Evolutionary conservation across 2,329 filamentous ascomycete species (phyloP), one percentile per base, ranked within the genome.

Genomic region (Hypoxylon sp.): DNA sequence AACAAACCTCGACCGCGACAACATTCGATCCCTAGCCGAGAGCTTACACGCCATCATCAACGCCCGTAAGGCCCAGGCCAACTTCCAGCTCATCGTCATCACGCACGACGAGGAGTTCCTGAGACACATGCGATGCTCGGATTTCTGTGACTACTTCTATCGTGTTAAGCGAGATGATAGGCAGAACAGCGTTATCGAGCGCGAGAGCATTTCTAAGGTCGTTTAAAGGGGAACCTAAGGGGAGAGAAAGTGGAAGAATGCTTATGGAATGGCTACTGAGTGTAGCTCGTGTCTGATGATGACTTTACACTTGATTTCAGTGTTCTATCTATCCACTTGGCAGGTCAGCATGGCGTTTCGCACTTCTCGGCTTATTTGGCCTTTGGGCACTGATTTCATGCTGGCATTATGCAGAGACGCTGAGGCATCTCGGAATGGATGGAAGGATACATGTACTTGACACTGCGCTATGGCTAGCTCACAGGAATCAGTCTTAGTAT

Each of bases 61-160:
- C 74, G 83, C 90, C 14, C 89, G 97, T 6, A 89, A 92, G 78
- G 89, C 91, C 68, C 96, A 99, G 85, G 88, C 90, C 61, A 99
- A 99, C 79, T 98, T 99, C 80, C 97, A 99, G 83, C 88, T 99
- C 61, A 96, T 99, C 76, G 93, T 99, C 76, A 99, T 99, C 79
- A 99, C 96, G 3, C 96, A 99, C 84, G 96, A 99, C 81, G 97
- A 98, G 82, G 93, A 97, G 76, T 99, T 99, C 75, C 78, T 99
- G 76, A 87, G 91, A 60, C 89, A 94, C 76, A 99, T 99, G 96
- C 90, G 94, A 73, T 97, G 94, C 79, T 91, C 90, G 23, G 95
- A 99, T 73, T 98, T 97, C 77, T 93, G 91, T 70, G 96, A 98
- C 80, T 89, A 91, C 71, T 99, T 98, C 79, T 98, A 92, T 81